phyloP scores from a whole-genome alignment of 345 rosid genomes.

The Ceriops zippeliana region DNA sequence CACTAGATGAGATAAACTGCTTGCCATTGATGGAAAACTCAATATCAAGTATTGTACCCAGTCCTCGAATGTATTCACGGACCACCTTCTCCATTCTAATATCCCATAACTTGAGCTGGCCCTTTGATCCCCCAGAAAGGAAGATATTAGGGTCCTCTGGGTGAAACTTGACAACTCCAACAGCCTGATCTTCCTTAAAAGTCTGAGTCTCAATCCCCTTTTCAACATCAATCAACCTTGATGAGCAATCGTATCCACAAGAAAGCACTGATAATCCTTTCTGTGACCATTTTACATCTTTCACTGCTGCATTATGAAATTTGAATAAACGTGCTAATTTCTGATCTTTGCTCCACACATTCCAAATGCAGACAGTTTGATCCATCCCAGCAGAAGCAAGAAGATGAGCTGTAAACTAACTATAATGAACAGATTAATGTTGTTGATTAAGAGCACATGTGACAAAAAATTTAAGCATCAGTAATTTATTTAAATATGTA shows the following conservation, averaged over 20 bases:
- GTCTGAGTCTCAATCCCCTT: slow-evolving; percentile 54
- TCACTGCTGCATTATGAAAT: slow-evolving; percentile 63
- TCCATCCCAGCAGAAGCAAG: slow-evolving; percentile 91
- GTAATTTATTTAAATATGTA: too few relatives aligned
- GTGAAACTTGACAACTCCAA: slow-evolving; percentile 62
- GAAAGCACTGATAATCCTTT: slow-evolving; percentile 56
- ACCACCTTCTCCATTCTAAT: slow-evolving; percentile 53
- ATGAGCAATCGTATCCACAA: slow-evolving; percentile 72
- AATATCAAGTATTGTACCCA: slow-evolving; percentile 76
- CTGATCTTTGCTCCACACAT: slow-evolving; percentile 66
- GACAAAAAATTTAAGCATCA: not conserved
- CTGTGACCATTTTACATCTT: slow-evolving; percentile 71
- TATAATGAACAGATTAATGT: slow-evolving; percentile 48
- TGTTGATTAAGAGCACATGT: slow-evolving; percentile 1
- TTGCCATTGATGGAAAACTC: slow-evolving; percentile 63
- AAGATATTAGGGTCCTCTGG: slow-evolving; percentile 61
- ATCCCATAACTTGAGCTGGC: slow-evolving; percentile 77
- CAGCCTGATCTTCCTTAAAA: slow-evolving; percentile 68
- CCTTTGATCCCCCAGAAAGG: slow-evolving; percentile 81
- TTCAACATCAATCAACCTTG: slow-evolving; percentile 72
- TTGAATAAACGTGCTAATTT: slow-evolving; percentile 52
- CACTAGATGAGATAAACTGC: slow-evolving; percentile 73
- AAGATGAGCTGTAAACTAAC: slow-evolving; percentile 73
- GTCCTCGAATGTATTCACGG: slow-evolving; percentile 50
- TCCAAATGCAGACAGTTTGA: slow-evolving; percentile 66